Evolutionary conservation across 805 yeast genomes (phyloP).

Genomic region (Barnettozyma californica): DNA sequence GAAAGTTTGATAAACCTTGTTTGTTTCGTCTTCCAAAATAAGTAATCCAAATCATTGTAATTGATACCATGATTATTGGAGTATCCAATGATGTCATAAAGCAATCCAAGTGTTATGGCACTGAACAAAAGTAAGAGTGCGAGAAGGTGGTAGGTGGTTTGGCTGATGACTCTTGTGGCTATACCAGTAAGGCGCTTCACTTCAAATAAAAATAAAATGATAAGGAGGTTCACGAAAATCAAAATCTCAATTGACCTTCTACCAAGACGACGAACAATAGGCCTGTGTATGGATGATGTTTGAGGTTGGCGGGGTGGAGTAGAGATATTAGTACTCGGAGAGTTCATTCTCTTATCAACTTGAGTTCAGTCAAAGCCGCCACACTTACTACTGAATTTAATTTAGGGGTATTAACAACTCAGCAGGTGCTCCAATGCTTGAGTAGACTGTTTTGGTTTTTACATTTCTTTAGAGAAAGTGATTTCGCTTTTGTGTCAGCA

Average conservation of each 20-base stretch:
- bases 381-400: no score
- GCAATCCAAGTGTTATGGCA: not conserved
- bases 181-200: not conserved
- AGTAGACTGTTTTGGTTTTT: not conserved
- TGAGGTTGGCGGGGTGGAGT: not conserved
- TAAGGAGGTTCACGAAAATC: not conserved
- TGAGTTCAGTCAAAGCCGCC: not conserved
- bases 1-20: slow-evolving; percentile 1
- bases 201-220: slow-evolving; percentile 4
- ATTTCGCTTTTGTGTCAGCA: not conserved
- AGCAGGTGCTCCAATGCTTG: not conserved
- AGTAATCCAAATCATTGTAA: slow-evolving; percentile 4
- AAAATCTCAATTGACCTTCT: not conserved
- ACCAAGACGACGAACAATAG: not conserved
- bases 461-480: not conserved
- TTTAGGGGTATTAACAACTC: not conserved
- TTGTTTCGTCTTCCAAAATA: slow-evolving; percentile 2
- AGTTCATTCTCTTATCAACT: not conserved
- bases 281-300: not conserved
- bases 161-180: not conserved
- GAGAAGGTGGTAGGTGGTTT: not conserved
- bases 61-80: not conserved
- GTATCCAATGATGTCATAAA: not conserved
- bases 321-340: not conserved
- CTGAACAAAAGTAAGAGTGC: slow-evolving; percentile 1